Conservation (phyloP, 345 rosid genomes). For the Rhodamnia argentea region DNA sequence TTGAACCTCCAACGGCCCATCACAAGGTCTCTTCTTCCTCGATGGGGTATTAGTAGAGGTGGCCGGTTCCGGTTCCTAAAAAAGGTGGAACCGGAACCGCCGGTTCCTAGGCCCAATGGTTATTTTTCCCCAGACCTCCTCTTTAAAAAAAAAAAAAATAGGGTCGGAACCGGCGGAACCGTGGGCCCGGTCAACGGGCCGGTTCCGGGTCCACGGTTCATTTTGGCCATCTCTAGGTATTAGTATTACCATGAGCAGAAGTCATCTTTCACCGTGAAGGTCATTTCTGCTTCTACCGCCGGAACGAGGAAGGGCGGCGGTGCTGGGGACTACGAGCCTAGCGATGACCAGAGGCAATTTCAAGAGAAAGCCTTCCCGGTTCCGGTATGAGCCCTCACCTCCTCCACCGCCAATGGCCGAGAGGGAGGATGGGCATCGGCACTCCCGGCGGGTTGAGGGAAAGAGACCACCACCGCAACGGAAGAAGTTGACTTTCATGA, state of each 20-base stretch:
- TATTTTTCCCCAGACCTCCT: too few relatives aligned
- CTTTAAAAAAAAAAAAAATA: too few relatives aligned
- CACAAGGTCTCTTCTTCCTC: conserved; percentile 32
- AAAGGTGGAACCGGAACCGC: too few relatives aligned
- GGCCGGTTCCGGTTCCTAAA: too few relatives aligned
- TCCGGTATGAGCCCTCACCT: conserved; percentile 62
- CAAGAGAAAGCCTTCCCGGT: conserved; percentile 64
- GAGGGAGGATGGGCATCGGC: conserved; percentile 24
- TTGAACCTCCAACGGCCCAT: conserved; percentile 2
- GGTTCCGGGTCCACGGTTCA: too few relatives aligned
- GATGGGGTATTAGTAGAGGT: conserved; percentile 37
- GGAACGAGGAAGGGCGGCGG: conserved; percentile 11
- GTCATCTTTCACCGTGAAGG: conserved; percentile 24
- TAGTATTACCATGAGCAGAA: conserved; percentile 11
- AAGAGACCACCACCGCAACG: conserved; percentile 20
- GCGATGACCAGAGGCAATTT: conserved; percentile 85
- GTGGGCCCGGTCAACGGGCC: too few relatives aligned
- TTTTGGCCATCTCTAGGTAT: too few relatives aligned
- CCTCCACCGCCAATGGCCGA: conserved; percentile 31
- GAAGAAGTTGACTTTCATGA: neutral
- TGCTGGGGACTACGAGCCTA: conserved; percentile 58
- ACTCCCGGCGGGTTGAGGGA: conserved; percentile 15
- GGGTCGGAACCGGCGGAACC: too few relatives aligned
- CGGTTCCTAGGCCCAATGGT: too few relatives aligned
- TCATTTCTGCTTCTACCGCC: conserved; percentile 2